Conservation (phyloP, 345 rosid genomes). For the Anastatica hierochuntica region DNA sequence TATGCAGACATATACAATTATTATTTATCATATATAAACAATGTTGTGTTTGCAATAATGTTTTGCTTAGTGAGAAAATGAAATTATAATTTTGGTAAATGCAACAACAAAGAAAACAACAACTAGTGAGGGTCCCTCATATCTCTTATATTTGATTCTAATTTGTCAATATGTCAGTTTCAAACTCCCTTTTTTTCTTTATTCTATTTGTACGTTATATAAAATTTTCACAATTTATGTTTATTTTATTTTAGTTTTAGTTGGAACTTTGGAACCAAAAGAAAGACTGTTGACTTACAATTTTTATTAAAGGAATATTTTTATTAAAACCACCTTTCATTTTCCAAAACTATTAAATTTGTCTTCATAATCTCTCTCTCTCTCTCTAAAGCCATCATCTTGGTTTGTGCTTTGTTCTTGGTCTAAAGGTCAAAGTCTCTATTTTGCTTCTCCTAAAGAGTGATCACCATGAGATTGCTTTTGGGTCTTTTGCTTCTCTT, state of each 20-base stretch:
- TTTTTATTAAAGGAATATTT: not conserved
- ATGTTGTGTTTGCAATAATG: conserved; percentile 8
- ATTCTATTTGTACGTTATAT: conserved; percentile 2
- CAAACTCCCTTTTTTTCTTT: not conserved
- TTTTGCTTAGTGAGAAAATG: conserved; percentile 3
- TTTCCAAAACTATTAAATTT: not conserved
- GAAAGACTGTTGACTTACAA: conserved; percentile 3
- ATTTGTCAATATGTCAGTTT: not conserved
- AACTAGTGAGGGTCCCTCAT: conserved; percentile 9
- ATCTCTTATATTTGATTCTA: not conserved
- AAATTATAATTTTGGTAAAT: no score
- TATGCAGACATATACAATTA: no score
- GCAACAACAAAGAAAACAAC: not conserved
- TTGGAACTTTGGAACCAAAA: conserved; percentile 12
- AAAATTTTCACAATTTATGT: not conserved
- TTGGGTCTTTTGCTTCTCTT: conserved; percentile 40
- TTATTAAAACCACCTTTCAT: not conserved
- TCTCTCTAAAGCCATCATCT: conserved; percentile 18
- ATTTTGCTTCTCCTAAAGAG: conserved; percentile 11
- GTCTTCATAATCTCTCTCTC: conserved; percentile 2
- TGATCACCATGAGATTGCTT: conserved; percentile 45
- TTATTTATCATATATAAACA: conserved; percentile 1
- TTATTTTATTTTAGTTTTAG: not conserved
- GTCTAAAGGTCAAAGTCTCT: conserved; percentile 10
- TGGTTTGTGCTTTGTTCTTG: conserved; percentile 3